These are phyloP conservation scores for Sphaerulina vaccinii DNA, from an alignment of 2,329 filamentous ascomycete genomes.

Conservation along the genomic window DNA sequence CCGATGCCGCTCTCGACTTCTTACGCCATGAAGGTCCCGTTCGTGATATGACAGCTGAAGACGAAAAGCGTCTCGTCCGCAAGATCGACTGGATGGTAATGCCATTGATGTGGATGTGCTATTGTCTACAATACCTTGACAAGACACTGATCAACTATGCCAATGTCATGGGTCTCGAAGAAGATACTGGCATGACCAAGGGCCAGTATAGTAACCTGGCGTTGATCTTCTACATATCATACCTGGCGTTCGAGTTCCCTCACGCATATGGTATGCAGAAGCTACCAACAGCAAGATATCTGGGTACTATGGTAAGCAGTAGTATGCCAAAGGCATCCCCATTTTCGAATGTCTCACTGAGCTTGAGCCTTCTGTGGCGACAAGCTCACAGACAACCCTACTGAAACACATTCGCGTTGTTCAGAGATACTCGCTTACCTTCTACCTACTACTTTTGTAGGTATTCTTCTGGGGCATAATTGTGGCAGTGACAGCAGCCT, in stretches of 20 bases:
- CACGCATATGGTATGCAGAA: conserved; percentile 53
- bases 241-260: conserved; percentile 42
- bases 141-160: conserved; percentile 45
- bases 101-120: conserved; percentile 40
- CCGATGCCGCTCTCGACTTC: conserved; percentile 36
- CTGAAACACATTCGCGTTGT: no score
- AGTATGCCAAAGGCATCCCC: no score
- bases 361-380: no score
- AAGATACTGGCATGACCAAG: conserved; percentile 37
- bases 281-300: conserved; percentile 54
- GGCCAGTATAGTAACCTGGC: conserved; percentile 40
- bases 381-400: no score
- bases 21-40: conserved; percentile 31
- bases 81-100: conserved; percentile 46
- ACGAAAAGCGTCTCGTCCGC: conserved; percentile 31
- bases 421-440: no score
- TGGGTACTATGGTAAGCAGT: conserved; percentile 46
- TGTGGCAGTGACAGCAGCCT: conserved; percentile 50
- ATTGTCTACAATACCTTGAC: conserved; percentile 44
- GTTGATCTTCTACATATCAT: conserved; percentile 40
- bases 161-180: conserved; percentile 43
- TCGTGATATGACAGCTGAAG: conserved; percentile 28
- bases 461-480: conserved; percentile 50
- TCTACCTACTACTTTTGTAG: no score
- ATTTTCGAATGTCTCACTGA: no score